phyloP scores from a whole-genome alignment of 2,329 filamentous ascomycete genomes.

The Trichophyton mentagrophytes region DNA sequence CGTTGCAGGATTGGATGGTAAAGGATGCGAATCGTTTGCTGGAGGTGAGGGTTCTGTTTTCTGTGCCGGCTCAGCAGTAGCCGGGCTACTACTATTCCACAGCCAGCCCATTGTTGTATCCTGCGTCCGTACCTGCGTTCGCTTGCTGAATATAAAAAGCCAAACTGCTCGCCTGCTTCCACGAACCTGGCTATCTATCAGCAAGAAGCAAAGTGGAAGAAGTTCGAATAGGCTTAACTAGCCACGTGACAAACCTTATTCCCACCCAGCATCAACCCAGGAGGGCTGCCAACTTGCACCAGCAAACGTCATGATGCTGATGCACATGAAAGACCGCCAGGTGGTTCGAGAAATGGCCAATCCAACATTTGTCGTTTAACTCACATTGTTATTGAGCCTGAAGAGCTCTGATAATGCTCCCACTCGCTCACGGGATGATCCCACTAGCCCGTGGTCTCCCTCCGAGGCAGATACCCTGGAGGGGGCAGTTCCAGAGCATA shows the following conservation, averaged over 20 bases:
- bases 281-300: too few species aligned
- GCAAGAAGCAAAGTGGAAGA: not conserved
- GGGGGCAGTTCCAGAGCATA: not conserved
- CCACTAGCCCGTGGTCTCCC: not conserved
- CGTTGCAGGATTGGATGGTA: not conserved
- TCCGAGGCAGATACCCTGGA: not conserved
- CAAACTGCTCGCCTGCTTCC: too few species aligned
- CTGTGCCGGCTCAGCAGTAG: not conserved
- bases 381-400: not conserved
- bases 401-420: not conserved
- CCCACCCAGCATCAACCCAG: not conserved
- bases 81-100: conserved; percentile 19
- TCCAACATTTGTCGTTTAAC: not conserved
- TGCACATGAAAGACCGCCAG: not conserved
- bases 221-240: not conserved
- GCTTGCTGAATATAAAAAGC: too few species aligned
- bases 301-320: not conserved
- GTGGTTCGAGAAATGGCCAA: not conserved
- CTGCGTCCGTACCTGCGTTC: not conserved
- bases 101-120: conserved; percentile 35
- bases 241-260: not conserved
- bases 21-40: not conserved
- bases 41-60: not conserved
- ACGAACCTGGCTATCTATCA: not conserved
- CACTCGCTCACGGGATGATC: not conserved